Evolutionary conservation across 345 rosid genomes (phyloP), one percentile per base, ranked within the genome.

Genomic region (Syzygium jambos): DNA sequence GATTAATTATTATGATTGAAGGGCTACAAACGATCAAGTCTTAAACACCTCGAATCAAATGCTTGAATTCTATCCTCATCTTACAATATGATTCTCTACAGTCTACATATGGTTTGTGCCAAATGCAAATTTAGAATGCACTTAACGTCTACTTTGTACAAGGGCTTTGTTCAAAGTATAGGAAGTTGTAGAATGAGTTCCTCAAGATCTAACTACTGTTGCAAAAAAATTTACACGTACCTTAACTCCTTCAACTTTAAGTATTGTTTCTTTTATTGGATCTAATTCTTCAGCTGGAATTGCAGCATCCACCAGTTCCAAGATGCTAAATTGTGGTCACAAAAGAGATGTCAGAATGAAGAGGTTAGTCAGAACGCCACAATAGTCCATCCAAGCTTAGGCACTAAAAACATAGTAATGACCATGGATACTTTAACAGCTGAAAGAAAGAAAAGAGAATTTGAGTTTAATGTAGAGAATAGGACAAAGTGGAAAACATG

Each of bases 271-370:
- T 87, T 87, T 93, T 65, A 95, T 90, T 55, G 97, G 96, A 87
- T 93, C 93, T 94, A 97, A 90, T 52, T 93, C 91, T 88, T 96
- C 94, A 43, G 91, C 90, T 23, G 98, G 98, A 85, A 95, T 90
- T 87, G 98, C 98, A 89, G 99, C 98, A 94, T 96, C 99, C 89
- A 95, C 99, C 91, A 97, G 92, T 91, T 97, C 99, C 95, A 97
- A 87, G 85, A 97, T 91, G 90, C 98, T 97, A 57, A 89, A 84
- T 49, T 61, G 49, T 34, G 80, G 80, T 9, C 82, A 38, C 49
- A 73, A 73, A 73, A 89, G 87, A 88, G 87, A 87, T 61, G 86
- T 92, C 89, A 88, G 88, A 85, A 85, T 34, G 49, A 19, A 85
- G 49, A 73, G 46, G 10, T 73, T 41, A 73, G 49, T 73, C 11